These are phyloP conservation scores for Tulasnella sp. DNA, from an alignment of 768 basidiomycete genomes.

Conservation along the genomic window DNA sequence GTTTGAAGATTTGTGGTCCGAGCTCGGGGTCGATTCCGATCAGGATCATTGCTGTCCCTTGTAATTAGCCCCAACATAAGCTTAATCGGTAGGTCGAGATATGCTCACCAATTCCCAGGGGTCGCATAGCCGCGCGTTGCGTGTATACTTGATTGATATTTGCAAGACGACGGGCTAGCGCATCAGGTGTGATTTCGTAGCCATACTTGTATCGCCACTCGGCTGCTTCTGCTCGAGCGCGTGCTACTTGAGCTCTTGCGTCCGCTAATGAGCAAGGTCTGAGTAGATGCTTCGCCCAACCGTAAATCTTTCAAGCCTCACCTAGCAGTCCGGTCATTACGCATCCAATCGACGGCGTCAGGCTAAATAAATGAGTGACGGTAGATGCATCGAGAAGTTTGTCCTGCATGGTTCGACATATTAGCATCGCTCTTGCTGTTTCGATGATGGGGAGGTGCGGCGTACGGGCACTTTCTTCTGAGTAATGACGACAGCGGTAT, in stretches of 20 bases:
- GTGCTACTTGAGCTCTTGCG: slow-evolving; percentile 80
- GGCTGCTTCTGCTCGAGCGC: slow-evolving; percentile 85
- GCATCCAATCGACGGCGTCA: slow-evolving; percentile 94
- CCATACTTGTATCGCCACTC: slow-evolving; percentile 95
- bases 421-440: background rate
- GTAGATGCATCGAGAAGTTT: slow-evolving; percentile 94
- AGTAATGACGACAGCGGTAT: slow-evolving; percentile 92
- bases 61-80: background rate
- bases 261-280: slow-evolving; percentile 57
- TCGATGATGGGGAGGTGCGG: slow-evolving; percentile 32
- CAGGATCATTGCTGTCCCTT: slow-evolving; percentile 78
- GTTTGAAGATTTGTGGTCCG: slow-evolving; percentile 97
- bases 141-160: slow-evolving; percentile 99
- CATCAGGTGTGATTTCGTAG: slow-evolving; percentile 96
- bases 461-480: slow-evolving; percentile 97
- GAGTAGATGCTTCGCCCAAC: background rate
- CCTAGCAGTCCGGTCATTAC: slow-evolving; percentile 98
- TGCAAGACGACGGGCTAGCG: slow-evolving; percentile 88
- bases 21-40: slow-evolving; percentile 87
- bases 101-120: slow-evolving; percentile 82
- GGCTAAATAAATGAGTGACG: slow-evolving; percentile 91
- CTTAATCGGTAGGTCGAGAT: background rate
- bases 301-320: slow-evolving; percentile 40
- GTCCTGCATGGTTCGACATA: slow-evolving; percentile 54
- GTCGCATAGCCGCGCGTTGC: slow-evolving; percentile 94